A percentile compares a stretch with the other conserved stretches of the same genome.
phyloP scores from a whole-genome alignment of 805 yeast species.

The Tetrapisispora fleetii region DNA sequence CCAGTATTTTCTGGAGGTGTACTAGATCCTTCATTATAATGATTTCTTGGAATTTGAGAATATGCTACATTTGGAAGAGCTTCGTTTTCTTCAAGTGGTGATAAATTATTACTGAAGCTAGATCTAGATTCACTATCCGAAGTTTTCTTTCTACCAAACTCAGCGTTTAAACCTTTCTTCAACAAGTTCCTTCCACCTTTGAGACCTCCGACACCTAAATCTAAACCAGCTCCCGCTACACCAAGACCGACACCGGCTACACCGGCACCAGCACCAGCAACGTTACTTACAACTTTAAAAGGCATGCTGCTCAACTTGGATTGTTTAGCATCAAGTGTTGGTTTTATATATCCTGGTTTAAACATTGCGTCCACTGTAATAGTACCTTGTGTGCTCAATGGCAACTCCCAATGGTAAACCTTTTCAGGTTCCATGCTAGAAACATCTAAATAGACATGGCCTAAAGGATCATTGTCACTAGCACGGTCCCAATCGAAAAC shows the following conservation, averaged over 20 bases:
- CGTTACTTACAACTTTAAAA: slow-evolving; percentile 35
- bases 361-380: slow-evolving; percentile 47
- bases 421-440: slow-evolving; percentile 38
- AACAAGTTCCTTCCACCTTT: slow-evolving; percentile 38
- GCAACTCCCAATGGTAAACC: slow-evolving; percentile 37
- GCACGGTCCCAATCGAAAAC: slow-evolving; percentile 74
- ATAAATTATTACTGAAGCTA: background rate
- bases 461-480: slow-evolving; percentile 55
- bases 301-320: slow-evolving; percentile 35
- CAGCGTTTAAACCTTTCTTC: slow-evolving; percentile 21
- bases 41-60: slow-evolving; percentile 17
- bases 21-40: slow-evolving; percentile 5
- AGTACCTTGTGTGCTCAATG: slow-evolving; percentile 56
- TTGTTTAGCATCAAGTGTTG: slow-evolving; percentile 31
- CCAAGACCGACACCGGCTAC: slow-evolving; percentile 32
- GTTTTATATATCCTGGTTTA: slow-evolving; percentile 57
- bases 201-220: slow-evolving; percentile 37
- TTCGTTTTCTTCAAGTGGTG: slow-evolving; percentile 5
- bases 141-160: background rate
- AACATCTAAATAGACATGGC: slow-evolving; percentile 42
- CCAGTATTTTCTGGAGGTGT: background rate
- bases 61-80: slow-evolving; percentile 25
- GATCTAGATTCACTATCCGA: background rate
- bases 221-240: slow-evolving; percentile 30
- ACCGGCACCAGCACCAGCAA: slow-evolving; percentile 32